Percentiles rank a stretch among this genome's conserved stretches.
Conservation (phyloP, 1,284 basidiomycete genomes). For the Apiotrichum sp. region DNA sequence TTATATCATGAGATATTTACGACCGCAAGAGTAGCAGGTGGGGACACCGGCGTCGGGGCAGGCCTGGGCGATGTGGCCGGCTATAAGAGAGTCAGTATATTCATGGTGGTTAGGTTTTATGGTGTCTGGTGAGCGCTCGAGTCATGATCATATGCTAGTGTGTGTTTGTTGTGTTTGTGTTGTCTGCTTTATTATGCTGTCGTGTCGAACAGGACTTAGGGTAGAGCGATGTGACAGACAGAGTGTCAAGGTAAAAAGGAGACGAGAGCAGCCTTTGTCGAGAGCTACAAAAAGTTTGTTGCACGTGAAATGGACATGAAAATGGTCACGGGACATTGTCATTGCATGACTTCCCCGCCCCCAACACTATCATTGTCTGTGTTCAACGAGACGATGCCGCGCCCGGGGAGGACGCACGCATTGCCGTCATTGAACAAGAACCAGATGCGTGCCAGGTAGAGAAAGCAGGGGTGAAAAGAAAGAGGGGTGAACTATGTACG, state of each 20-base stretch:
- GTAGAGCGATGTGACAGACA: no score
- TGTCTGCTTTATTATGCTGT: no score
- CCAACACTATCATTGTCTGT: background rate
- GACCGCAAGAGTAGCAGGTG: constrained; percentile 45
- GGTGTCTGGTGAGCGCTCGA: background rate
- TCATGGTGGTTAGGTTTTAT: background rate
- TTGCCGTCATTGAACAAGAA: background rate
- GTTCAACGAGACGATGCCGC: background rate
- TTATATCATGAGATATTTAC: constrained; percentile 15
- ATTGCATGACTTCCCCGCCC: constrained; percentile 5
- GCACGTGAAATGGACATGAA: background rate
- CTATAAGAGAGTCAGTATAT: constrained; percentile 18
- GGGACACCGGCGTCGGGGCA: constrained; percentile 43
- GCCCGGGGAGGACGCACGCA: background rate
- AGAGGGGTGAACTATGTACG: constrained; percentile 21
- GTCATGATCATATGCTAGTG: background rate
- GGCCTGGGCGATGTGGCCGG: constrained; percentile 41
- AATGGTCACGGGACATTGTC: constrained; percentile 1
- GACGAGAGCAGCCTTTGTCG: no score
- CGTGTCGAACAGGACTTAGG: no score
- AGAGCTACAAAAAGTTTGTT: no score
- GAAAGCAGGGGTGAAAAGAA: background rate
- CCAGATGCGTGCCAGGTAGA: background rate
- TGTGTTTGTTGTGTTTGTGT: no score
- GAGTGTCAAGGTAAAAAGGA: no score